These are phyloP conservation scores for Vaccinium vitisidaea DNA, from an alignment of 148 eudicot genomes.

Conservation along the genomic window DNA sequence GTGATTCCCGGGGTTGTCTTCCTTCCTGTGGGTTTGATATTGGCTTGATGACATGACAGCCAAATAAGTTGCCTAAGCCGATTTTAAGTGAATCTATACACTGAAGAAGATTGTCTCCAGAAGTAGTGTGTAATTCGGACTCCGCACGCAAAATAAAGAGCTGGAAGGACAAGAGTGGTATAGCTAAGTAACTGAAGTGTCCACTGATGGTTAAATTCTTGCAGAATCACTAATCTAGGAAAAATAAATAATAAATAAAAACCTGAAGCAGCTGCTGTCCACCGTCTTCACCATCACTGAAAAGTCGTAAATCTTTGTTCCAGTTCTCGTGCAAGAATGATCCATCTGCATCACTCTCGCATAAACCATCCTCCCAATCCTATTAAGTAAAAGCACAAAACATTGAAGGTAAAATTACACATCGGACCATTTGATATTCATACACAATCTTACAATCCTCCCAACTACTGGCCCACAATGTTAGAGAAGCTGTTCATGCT, in stretches of 20 bases:
- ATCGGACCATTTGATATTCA: background rate
- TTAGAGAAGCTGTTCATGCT: background rate
- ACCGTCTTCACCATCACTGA: conserved; percentile 81
- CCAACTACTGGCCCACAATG: background rate
- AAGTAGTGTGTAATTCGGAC: conserved; percentile 66
- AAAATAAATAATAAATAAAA: background rate
- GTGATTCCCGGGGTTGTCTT: conserved; percentile 39
- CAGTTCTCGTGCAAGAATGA: conserved; percentile 93
- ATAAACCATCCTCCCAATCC: conserved; percentile 98
- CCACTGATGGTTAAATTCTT: background rate
- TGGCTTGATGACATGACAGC: conserved; percentile 43
- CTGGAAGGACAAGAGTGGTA: conserved; percentile 37
- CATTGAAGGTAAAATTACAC: background rate
- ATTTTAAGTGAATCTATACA: conserved; percentile 55
- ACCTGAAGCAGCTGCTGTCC: conserved; percentile 96
- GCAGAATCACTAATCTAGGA: background rate
- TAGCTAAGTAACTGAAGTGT: background rate
- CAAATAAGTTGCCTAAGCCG: conserved; percentile 52
- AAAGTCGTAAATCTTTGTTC: conserved; percentile 82
- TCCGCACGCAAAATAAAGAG: conserved; percentile 88
- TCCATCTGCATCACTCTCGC: conserved; percentile 91
- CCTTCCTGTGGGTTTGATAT: conserved; percentile 30
- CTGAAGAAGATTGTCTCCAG: conserved; percentile 59
- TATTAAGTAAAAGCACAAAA: conserved; percentile 18
- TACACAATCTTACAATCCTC: background rate